phyloP scores from a whole-genome alignment of 352 stramenopile genomes.

The Phytophthora megakarya region DNA sequence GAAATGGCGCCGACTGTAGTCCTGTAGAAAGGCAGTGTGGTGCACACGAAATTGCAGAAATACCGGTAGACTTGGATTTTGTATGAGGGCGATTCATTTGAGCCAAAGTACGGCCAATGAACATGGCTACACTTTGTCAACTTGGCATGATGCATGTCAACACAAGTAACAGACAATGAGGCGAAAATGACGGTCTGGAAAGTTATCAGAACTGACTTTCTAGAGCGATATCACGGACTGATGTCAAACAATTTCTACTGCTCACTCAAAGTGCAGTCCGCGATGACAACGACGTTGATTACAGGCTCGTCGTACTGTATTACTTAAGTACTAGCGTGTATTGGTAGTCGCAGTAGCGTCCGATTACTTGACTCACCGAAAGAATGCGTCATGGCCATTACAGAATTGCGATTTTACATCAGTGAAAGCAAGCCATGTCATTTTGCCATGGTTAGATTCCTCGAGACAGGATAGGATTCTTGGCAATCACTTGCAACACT shows the following conservation, averaged over 20 bases:
- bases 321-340: not conserved
- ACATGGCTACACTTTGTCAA: constrained; percentile 23
- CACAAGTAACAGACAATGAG: too few species aligned
- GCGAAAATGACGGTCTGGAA: too few species aligned
- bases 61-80: constrained; percentile 43
- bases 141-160: not conserved
- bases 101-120: constrained; percentile 17
- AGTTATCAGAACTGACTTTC: too few species aligned
- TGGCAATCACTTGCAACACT: too few species aligned
- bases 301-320: not conserved
- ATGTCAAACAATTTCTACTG: constrained; percentile 1
- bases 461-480: too few species aligned
- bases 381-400: too few species aligned
- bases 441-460: too few species aligned
- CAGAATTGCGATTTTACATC: not conserved
- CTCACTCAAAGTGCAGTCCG: not conserved
- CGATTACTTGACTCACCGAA: constrained; percentile 16
- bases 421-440: too few species aligned
- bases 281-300: too few species aligned
- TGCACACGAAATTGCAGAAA: not conserved
- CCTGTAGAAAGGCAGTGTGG: constrained; percentile 18
- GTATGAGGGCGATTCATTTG: constrained; percentile 68
- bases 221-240: too few species aligned
- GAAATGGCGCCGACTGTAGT: constrained; percentile 33
- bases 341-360: constrained; percentile 17